Conservation (phyloP, 345 rosid species). For the Anastatica hierochuntica region DNA sequence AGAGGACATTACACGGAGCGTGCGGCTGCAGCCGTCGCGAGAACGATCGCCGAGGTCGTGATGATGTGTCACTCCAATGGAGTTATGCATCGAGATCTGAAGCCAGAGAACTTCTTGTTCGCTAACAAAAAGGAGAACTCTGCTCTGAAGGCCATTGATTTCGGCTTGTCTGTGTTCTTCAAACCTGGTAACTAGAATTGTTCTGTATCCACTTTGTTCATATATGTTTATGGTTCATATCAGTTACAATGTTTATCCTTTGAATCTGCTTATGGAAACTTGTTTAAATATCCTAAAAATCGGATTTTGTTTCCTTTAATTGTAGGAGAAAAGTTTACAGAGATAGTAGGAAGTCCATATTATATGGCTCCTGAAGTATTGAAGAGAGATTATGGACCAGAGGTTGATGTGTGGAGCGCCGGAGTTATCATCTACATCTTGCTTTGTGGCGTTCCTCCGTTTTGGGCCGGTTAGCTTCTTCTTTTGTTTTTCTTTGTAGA, state of each 20-base stretch:
- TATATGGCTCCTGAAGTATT: too few species aligned
- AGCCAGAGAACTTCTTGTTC: conserved; percentile 91
- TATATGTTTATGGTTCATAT: too few species aligned
- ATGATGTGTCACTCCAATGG: conserved; percentile 89
- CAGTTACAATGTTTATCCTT: too few species aligned
- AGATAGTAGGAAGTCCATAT: conserved; percentile 96
- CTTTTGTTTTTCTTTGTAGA: background rate
- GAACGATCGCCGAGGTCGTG: conserved; percentile 84
- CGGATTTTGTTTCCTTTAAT: background rate
- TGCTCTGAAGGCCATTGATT: conserved; percentile 78
- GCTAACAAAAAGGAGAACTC: conserved; percentile 87
- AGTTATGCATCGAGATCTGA: conserved; percentile 88
- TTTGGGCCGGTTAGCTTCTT: conserved; percentile 66
- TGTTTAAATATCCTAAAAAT: background rate
- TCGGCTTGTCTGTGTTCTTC: conserved; percentile 81
- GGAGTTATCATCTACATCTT: too few species aligned
- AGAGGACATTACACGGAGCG: conserved; percentile 92
- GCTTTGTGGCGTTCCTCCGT: conserved; percentile 96
- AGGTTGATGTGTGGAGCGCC: too few species aligned
- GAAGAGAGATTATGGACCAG: too few species aligned
- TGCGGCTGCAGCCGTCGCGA: conserved; percentile 72
- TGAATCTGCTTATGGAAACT: background rate
- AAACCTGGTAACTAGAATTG: conserved; percentile 89
- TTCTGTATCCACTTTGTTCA: too few species aligned
- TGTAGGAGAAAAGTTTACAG: conserved; percentile 67